Evolutionary conservation across 805 yeast species (phyloP).

Genomic region (Candida sakaeoensis): DNA sequence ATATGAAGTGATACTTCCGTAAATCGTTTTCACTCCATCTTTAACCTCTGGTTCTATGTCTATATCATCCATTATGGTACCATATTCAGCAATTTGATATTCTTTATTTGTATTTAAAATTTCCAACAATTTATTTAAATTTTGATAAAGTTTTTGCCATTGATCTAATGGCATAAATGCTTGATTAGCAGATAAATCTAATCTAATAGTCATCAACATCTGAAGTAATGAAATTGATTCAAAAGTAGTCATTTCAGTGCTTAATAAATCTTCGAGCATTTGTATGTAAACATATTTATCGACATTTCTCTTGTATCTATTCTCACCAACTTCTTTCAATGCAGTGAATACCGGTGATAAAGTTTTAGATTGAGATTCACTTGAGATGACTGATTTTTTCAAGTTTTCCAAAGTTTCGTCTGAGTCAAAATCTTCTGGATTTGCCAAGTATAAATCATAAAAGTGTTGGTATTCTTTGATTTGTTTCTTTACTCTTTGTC

Average conservation of each 20-base stretch:
- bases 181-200: slow-evolving; percentile 69
- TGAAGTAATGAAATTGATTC: slow-evolving; percentile 76
- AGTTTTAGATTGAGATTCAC: slow-evolving; percentile 37
- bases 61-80: slow-evolving; percentile 65
- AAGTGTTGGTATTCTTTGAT: slow-evolving; percentile 63
- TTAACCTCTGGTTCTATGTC: slow-evolving; percentile 60
- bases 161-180: slow-evolving; percentile 72
- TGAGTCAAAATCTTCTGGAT: slow-evolving; percentile 71
- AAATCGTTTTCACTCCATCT: slow-evolving; percentile 64
- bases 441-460: slow-evolving; percentile 56
- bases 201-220: slow-evolving; percentile 81
- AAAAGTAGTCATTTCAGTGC: slow-evolving; percentile 44
- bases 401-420: slow-evolving; percentile 17
- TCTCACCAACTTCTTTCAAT: slow-evolving; percentile 71
- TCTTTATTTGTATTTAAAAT: slow-evolving; percentile 61
- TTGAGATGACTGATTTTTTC: slow-evolving; percentile 11
- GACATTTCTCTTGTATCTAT: slow-evolving; percentile 93
- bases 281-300: slow-evolving; percentile 77
- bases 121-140: slow-evolving; percentile 58
- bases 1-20: slow-evolving; percentile 81
- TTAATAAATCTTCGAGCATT: slow-evolving; percentile 61
- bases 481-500: slow-evolving; percentile 83
- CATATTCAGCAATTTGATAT: slow-evolving; percentile 75
- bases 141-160: slow-evolving; percentile 71
- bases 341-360: slow-evolving; percentile 60